A percentile compares a stretch with the other conserved stretches of the same genome.
phyloP scores from a whole-genome alignment of 768 basidiomycete genomes.

The Boletus huronensis region DNA sequence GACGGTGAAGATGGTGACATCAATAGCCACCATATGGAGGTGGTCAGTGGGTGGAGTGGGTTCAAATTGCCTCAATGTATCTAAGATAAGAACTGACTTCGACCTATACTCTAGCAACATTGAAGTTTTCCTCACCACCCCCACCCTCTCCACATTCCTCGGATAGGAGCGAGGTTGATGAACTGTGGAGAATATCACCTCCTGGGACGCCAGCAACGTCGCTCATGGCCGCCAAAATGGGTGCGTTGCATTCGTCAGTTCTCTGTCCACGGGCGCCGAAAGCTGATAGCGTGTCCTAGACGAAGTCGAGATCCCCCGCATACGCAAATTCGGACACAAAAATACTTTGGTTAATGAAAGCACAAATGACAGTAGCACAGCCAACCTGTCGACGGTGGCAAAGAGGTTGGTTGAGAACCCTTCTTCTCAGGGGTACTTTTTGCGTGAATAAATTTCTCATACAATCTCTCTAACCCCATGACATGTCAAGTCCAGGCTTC shows the following conservation, averaged over 20 bases:
- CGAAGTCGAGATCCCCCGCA: conserved; percentile 51
- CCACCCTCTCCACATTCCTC: conserved; percentile 36
- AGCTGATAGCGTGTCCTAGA: conserved; percentile 34
- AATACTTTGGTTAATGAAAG: conserved; percentile 9
- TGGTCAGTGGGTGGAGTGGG: conserved; percentile 67
- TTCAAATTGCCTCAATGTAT: conserved; percentile 13
- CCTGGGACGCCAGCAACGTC: conserved; percentile 41
- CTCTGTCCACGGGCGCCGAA: background rate
- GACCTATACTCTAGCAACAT: conserved; percentile 19
- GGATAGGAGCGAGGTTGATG: conserved; percentile 46
- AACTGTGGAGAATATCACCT: conserved; percentile 49
- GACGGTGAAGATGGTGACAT: conserved; percentile 44
- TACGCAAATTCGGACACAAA: conserved; percentile 41
- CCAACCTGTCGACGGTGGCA: conserved; percentile 11
- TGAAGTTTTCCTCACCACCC: conserved; percentile 42
- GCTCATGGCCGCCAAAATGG: conserved; percentile 47
- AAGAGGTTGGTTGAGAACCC: conserved; percentile 21
- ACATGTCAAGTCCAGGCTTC: conserved; percentile 29
- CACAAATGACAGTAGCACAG: background rate
- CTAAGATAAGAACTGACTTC: conserved; percentile 3
- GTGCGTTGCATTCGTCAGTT: conserved; percentile 29
- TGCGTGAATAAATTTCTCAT: conserved; percentile 17
- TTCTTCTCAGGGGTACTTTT: conserved; percentile 16
- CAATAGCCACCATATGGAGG: conserved; percentile 47
- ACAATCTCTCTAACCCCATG: conserved; percentile 25